phyloP scores from a whole-genome alignment of 169 alveolate genomes.

The Eimeria sp. region DNA sequence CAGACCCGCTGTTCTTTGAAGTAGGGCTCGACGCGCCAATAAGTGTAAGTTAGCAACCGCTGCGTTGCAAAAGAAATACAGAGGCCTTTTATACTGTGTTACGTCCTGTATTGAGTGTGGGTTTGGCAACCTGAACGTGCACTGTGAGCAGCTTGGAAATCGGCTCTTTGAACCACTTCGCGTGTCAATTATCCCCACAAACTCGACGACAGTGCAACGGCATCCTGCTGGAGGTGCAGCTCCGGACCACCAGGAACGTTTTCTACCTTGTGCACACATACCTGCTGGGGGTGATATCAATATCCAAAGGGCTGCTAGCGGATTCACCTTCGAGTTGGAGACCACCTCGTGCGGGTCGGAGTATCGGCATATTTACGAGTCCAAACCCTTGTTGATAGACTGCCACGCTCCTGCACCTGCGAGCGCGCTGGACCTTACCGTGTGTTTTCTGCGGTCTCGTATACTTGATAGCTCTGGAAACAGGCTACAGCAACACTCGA shows the following conservation, averaged over 20 bases:
- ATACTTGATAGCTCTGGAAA: constrained; percentile 50
- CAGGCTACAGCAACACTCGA: constrained; percentile 53
- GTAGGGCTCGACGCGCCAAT: constrained; percentile 74
- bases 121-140: not conserved
- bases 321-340: constrained; percentile 64
- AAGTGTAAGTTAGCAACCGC: constrained; percentile 20
- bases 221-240: constrained; percentile 11
- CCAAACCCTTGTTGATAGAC: constrained; percentile 58
- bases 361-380: constrained; percentile 59
- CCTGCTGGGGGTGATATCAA: constrained; percentile 74
- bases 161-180: constrained; percentile 76
- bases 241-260: not conserved
- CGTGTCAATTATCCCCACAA: constrained; percentile 37
- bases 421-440: constrained; percentile 32
- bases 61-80: too few species aligned
- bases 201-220: not conserved
- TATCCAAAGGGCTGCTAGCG: constrained; percentile 56
- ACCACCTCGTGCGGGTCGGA: constrained; percentile 47
- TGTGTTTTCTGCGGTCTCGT: constrained; percentile 36
- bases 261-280: not conserved
- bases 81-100: not conserved
- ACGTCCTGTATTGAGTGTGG: not conserved
- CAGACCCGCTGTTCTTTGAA: constrained; percentile 80
- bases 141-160: constrained; percentile 64
- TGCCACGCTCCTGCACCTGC: constrained; percentile 50